Base-by-base conservation (phyloP, 768 basidiomycete genomes). In the Trametes cubensis region DNA sequence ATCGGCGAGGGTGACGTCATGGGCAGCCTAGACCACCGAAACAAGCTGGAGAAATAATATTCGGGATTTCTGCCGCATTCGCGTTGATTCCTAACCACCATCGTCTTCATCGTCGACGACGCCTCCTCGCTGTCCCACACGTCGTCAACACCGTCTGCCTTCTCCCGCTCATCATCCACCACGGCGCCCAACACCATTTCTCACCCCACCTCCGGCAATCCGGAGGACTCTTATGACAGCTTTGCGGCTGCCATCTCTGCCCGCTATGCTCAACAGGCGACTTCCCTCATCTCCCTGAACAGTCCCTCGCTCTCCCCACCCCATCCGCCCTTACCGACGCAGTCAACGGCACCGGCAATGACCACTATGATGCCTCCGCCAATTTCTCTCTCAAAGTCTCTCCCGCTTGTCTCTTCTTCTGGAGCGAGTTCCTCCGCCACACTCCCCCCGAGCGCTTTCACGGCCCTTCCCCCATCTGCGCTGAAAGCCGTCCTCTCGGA, bases 171-270 rank as follows among this genome's bases (percentile, higher is more conserved):
- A 41, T 53, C 54, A 25, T 55, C 42, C 63, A 60, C 49, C 49
- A 64, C 63, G 63, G 38, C 58, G 58, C 15, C 58, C 3, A 45
- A 60, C 63, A 47, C 28, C 30, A 8, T 17, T 30, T 21, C 56
- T 38, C n/a, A 20, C 8, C 47, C 51, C 26, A 2, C 50, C 52
- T 41, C 58, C 59, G 54, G 62, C 23, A 28, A 18, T 41, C 58
- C 54, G 63, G 63, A 52, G 48, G 54, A 50, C 26, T 41, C 53
- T 6, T 51, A 77, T 62, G 75, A 78, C 69, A 67, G 76, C 41
- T 87, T 87, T 69, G 85, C 85, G 4, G 76, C 80, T 53, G 85
- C 85, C 42, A 81, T 87, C 63, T 76, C 78, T 28, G 69, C 76
- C 23, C 74, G 83, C 55, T 84, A 82, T 72, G 66, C 66, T 65